Percentiles rank a stretch among this genome's conserved stretches.
phyloP scores from a whole-genome alignment of 495 filamentous ascomycete species.

The Neurospora sp. region DNA sequence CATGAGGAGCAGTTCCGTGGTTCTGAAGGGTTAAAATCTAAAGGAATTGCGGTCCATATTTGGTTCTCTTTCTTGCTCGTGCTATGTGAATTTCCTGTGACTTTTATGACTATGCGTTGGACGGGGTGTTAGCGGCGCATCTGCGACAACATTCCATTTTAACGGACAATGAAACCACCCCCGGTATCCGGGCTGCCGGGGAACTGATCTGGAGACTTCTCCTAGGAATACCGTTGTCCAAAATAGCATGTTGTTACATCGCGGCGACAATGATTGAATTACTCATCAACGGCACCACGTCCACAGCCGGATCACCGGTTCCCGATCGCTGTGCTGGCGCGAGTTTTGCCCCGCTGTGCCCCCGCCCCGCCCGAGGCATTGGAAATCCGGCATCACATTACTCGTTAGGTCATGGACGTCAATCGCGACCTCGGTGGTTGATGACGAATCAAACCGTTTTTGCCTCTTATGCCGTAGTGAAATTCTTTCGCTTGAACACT shows the following conservation, averaged over 20 bases:
- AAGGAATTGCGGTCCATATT: not conserved
- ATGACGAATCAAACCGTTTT: not conserved
- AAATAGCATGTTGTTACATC: not conserved
- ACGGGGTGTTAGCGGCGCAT: not conserved
- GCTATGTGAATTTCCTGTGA: not conserved
- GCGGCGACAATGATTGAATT: not conserved
- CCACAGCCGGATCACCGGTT: not conserved
- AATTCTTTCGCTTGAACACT: not conserved
- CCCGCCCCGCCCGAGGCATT: not conserved
- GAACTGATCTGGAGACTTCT: not conserved
- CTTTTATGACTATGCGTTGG: not conserved
- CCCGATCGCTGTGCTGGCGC: not conserved
- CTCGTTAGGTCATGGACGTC: not conserved
- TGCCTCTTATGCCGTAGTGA: not conserved
- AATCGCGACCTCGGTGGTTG: not conserved
- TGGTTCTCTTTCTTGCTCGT: not conserved
- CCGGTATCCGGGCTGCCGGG: not conserved
- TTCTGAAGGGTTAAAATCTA: not conserved
- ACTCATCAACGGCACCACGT: not conserved
- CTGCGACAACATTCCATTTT: not conserved
- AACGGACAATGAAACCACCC: not conserved
- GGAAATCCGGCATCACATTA: not conserved
- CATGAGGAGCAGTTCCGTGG: not conserved
- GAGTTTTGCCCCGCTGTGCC: not conserved
- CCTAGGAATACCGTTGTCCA: not conserved